Conservation (phyloP, 208 protist species). For the Trypanosoma cruzi region DNA sequence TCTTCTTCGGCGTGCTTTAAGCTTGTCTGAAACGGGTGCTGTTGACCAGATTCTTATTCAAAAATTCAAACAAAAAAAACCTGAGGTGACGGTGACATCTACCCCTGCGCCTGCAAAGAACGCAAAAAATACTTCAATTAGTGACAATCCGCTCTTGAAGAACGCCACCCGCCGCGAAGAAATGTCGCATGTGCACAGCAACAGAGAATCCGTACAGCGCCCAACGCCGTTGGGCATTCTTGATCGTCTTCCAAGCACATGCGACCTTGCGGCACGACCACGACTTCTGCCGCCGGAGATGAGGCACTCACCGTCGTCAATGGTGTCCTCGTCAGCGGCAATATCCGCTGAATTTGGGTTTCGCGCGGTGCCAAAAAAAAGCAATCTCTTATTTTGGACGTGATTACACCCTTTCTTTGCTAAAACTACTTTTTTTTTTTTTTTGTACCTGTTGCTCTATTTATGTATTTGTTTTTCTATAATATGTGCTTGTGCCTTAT, state of each 20-base stretch:
- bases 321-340: background rate
- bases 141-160: background rate
- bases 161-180: background rate
- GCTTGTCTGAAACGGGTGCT: constrained; percentile 26
- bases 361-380: constrained; percentile 22
- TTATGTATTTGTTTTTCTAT: constrained; percentile 12
- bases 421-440: constrained; percentile 16
- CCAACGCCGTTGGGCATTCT: constrained; percentile 20
- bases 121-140: background rate
- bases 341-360: constrained; percentile 18
- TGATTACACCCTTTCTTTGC: background rate
- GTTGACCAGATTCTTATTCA: constrained; percentile 4
- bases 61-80: background rate
- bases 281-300: background rate
- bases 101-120: background rate
- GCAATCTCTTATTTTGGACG: constrained; percentile 6
- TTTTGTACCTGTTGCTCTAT: constrained; percentile 10
- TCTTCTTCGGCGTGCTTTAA: constrained; percentile 45
- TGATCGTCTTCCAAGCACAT: constrained; percentile 12
- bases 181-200: background rate
- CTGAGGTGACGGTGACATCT: background rate
- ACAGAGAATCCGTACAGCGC: background rate
- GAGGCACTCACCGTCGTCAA: background rate
- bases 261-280: constrained; percentile 5
- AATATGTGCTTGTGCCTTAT: constrained; percentile 4